A percentile compares a stretch with the other conserved stretches of the same genome.
These are phyloP conservation scores for Fusarium denticulatum DNA, from an alignment of 2,329 filamentous ascomycete species.

Conservation along the genomic window DNA sequence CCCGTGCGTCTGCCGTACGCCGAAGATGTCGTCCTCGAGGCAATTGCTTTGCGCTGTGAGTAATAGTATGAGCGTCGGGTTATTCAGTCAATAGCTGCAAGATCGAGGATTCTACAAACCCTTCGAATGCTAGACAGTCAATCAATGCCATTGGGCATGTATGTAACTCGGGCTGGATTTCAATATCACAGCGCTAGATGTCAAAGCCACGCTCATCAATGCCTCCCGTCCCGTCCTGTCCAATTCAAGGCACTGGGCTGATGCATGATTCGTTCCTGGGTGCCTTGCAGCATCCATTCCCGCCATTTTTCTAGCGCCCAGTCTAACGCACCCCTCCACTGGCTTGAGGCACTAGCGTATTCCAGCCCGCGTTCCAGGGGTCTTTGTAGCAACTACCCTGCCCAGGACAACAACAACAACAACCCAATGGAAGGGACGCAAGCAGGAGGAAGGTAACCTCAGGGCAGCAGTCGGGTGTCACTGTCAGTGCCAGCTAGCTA, in stretches of 20 bases:
- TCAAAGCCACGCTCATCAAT: neutral
- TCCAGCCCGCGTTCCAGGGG: slow-evolving; percentile 15
- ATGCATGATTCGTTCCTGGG: slow-evolving; percentile 33
- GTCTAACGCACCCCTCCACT: slow-evolving; percentile 20
- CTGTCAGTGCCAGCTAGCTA: neutral
- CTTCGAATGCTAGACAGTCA: neutral
- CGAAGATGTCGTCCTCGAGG: neutral
- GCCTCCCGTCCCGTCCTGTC: slow-evolving; percentile 11
- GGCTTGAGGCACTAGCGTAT: slow-evolving; percentile 23
- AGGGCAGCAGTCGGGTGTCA: neutral
- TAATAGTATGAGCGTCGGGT: neutral
- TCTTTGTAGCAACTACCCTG: slow-evolving; percentile 17
- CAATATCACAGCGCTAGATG: slow-evolving; percentile 15
- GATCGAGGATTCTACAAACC: neutral
- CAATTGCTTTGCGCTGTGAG: neutral
- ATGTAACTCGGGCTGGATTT: neutral
- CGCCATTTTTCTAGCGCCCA: slow-evolving; percentile 29
- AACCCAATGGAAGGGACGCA: neutral
- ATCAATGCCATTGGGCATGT: neutral
- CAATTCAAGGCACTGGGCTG: neutral
- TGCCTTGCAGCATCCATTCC: slow-evolving; percentile 33
- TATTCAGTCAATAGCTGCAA: neutral
- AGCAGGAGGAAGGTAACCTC: neutral
- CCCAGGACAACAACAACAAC: neutral
- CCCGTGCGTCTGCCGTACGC: slow-evolving; percentile 20